phyloP scores from a whole-genome alignment of 345 rosid genomes.

The Populus nigra region DNA sequence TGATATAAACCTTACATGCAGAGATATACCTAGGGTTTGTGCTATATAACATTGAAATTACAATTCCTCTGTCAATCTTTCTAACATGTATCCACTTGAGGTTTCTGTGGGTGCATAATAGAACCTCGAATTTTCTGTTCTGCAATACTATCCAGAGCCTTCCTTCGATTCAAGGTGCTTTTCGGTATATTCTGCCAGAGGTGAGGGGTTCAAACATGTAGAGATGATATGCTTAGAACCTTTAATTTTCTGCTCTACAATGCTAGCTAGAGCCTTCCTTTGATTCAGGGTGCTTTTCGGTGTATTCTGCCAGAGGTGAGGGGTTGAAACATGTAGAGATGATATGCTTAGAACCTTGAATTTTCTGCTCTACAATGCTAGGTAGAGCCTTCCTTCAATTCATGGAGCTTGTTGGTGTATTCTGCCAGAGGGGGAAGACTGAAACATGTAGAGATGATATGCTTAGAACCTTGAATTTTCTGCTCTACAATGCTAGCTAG shows the following conservation, averaged over 20 bases:
- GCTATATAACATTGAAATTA: background rate
- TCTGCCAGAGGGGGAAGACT: conserved; percentile 66
- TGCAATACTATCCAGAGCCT: conserved; percentile 46
- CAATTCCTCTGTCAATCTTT: no score
- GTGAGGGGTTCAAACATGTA: conserved; percentile 14
- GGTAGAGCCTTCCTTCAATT: conserved; percentile 48
- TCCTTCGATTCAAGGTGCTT: conserved; percentile 49
- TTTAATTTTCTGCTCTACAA: conserved; percentile 33
- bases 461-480: conserved; percentile 19
- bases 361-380: conserved; percentile 36
- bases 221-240: background rate
- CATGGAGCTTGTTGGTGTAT: conserved; percentile 54
- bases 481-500: conserved; percentile 38
- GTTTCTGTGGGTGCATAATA: conserved; percentile 27
- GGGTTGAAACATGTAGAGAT: no score
- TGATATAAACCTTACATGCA: background rate
- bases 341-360: background rate
- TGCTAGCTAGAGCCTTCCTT: conserved; percentile 42
- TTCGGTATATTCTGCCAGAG: conserved; percentile 40
- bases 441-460: no score
- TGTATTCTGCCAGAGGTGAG: no score
- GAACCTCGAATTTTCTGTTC: conserved; percentile 31
- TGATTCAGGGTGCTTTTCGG: conserved; percentile 43
- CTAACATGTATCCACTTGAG: conserved; percentile 43
- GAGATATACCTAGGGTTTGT: background rate